phyloP scores from a whole-genome alignment of 1,284 basidiomycete species.

The Athelia psychrophila region DNA sequence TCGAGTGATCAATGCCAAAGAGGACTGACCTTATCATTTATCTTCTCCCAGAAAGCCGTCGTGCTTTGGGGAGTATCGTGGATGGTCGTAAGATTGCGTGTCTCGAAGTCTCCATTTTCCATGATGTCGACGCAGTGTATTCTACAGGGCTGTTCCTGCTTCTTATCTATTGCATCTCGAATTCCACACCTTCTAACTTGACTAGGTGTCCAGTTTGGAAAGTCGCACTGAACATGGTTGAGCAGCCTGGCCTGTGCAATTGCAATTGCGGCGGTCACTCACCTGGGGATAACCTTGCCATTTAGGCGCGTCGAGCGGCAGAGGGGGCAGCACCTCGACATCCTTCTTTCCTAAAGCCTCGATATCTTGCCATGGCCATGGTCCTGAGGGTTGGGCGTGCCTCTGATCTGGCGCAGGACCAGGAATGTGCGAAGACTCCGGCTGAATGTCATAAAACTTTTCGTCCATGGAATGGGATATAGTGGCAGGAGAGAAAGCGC shows the following conservation, averaged over 20 bases:
- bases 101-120: slow-evolving; percentile 27
- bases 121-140: slow-evolving; percentile 36
- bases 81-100: not conserved
- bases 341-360: slow-evolving; percentile 1
- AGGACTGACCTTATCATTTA: not conserved
- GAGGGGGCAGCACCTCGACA: not conserved
- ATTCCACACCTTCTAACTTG: slow-evolving; percentile 40
- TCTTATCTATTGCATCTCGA: slow-evolving; percentile 21
- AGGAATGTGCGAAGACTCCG: not conserved
- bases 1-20: not conserved
- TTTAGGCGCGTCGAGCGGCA: not conserved
- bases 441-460: too few relatives aligned
- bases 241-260: slow-evolving; percentile 19
- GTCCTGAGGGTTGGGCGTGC: slow-evolving; percentile 32
- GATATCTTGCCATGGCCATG: slow-evolving; percentile 36
- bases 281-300: not conserved
- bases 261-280: not conserved
- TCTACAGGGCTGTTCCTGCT: slow-evolving; percentile 18
- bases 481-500: too few relatives aligned
- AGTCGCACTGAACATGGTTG: slow-evolving; percentile 44
- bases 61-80: not conserved
- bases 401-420: slow-evolving; percentile 13
- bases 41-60: not conserved
- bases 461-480: too few relatives aligned
- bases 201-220: slow-evolving; percentile 47